Percentiles rank a stretch among this genome's conserved stretches.
These are phyloP conservation scores for Vanilla planifolia DNA, from an alignment of 106 monocot genomes.

Conservation along the genomic window DNA sequence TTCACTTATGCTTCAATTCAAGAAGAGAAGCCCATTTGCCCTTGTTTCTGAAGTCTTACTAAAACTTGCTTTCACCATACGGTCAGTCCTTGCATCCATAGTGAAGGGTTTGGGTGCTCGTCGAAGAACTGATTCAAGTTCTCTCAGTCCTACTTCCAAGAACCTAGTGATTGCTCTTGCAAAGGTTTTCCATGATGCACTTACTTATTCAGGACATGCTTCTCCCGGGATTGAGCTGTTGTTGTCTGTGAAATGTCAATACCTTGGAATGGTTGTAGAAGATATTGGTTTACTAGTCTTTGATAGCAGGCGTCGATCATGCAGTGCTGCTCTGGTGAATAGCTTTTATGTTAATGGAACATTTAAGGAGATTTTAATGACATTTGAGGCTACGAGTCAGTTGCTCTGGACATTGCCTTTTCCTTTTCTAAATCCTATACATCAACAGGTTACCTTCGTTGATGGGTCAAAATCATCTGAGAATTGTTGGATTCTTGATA, in stretches of 20 bases:
- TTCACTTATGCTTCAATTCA: conserved; percentile 25
- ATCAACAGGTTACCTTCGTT: conserved; percentile 23
- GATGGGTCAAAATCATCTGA: conserved; percentile 33
- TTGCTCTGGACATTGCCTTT: conserved; percentile 61
- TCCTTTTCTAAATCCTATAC: conserved; percentile 12
- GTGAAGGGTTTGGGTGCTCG: conserved; percentile 58
- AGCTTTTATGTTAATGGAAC: conserved; percentile 76
- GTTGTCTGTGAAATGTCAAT: conserved; percentile 56
- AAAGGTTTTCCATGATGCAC: conserved; percentile 55
- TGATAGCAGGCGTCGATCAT: conserved; percentile 47
- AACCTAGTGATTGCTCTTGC: conserved; percentile 57
- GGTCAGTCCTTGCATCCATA: conserved; percentile 41
- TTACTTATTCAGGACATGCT: conserved; percentile 44
- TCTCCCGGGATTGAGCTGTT: conserved; percentile 37
- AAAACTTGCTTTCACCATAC: conserved; percentile 42
- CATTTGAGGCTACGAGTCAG: conserved; percentile 75
- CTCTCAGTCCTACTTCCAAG: conserved; percentile 44
- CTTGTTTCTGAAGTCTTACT: conserved; percentile 41
- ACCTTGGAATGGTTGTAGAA: conserved; percentile 70
- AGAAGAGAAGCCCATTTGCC: conserved; percentile 46
- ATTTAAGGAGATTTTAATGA: conserved; percentile 64
- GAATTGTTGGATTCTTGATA: conserved; percentile 63
- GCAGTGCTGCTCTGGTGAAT: conserved; percentile 55
- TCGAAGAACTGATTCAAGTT: conserved; percentile 52
- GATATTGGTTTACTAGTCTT: conserved; percentile 50